A percentile compares a stretch with the other conserved stretches of the same genome.
phyloP scores from a whole-genome alignment of 805 yeast genomes.

The Candida boidinii region DNA sequence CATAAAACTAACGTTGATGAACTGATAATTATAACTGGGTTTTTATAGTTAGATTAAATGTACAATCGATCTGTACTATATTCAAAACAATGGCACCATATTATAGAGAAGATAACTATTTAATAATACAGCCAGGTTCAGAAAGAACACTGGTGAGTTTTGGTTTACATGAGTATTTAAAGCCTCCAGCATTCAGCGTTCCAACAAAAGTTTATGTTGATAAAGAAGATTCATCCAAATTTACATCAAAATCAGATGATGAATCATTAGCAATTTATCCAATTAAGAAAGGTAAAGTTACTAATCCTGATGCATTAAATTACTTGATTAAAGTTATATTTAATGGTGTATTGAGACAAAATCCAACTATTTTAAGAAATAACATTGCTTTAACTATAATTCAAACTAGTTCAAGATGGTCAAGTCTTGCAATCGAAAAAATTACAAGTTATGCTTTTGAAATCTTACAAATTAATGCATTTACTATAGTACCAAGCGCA shows the following conservation, averaged over 20 bases:
- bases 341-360: constrained; percentile 34
- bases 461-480: constrained; percentile 59
- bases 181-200: constrained; percentile 66
- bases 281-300: constrained; percentile 54
- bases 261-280: constrained; percentile 48
- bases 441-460: constrained; percentile 75
- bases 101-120: constrained; percentile 24
- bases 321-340: constrained; percentile 47
- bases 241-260: constrained; percentile 29
- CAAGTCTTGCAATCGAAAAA: constrained; percentile 54
- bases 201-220: constrained; percentile 59
- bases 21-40: too few relatives aligned
- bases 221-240: constrained; percentile 18
- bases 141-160: constrained; percentile 64
- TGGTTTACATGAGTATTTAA: constrained; percentile 67
- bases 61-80: too few relatives aligned
- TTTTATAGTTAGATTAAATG: too few relatives aligned
- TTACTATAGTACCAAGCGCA: constrained; percentile 60
- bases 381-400: constrained; percentile 64
- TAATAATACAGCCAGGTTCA: constrained; percentile 76
- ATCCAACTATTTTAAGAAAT: constrained; percentile 18
- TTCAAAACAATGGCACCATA: constrained; percentile 21
- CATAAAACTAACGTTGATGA: too few relatives aligned
- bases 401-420: constrained; percentile 58
- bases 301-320: constrained; percentile 61